These are phyloP conservation scores for Haplographium delicatum DNA, from an alignment of 495 filamentous ascomycete species.

Conservation along the genomic window DNA sequence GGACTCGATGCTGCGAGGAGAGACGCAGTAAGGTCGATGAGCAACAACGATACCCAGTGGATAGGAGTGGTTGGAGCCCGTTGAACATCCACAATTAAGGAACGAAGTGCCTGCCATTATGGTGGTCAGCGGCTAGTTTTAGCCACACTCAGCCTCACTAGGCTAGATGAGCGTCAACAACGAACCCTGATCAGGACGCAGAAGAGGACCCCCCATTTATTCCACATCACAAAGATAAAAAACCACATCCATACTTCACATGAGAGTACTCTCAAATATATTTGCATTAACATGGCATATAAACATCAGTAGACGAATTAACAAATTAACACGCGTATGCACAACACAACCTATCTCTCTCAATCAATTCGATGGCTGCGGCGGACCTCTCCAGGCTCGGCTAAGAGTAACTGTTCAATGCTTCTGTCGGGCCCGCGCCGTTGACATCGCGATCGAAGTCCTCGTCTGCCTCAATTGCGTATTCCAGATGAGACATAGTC, in stretches of 20 bases:
- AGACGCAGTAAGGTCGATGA: too few relatives aligned
- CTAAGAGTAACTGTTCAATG: slow-evolving; percentile 16
- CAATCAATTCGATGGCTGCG: too few relatives aligned
- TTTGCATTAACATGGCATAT: neutral
- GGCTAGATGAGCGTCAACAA: neutral
- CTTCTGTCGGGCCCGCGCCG: slow-evolving; percentile 11
- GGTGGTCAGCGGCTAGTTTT: too few relatives aligned
- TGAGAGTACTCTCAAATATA: neutral
- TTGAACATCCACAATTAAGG: too few relatives aligned
- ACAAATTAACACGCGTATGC: neutral
- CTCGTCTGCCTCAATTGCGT: slow-evolving; percentile 13
- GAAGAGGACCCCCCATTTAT: neutral
- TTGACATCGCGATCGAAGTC: slow-evolving; percentile 16
- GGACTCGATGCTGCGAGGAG: too few relatives aligned
- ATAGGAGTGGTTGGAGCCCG: too few relatives aligned
- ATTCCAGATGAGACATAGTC: slow-evolving; percentile 17
- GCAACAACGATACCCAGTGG: too few relatives aligned
- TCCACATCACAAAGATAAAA: neutral
- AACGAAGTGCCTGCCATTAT: too few relatives aligned
- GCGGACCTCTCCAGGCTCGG: too few relatives aligned
- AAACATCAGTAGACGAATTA: neutral
- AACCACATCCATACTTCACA: neutral
- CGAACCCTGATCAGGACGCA: neutral
- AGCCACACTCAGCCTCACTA: too few relatives aligned
- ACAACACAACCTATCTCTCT: too few relatives aligned